Evolutionary conservation across 495 filamentous ascomycete genomes (phyloP), one percentile per base, ranked within the genome.

Genomic region (Hypoxylon lienhwacheense): DNA sequence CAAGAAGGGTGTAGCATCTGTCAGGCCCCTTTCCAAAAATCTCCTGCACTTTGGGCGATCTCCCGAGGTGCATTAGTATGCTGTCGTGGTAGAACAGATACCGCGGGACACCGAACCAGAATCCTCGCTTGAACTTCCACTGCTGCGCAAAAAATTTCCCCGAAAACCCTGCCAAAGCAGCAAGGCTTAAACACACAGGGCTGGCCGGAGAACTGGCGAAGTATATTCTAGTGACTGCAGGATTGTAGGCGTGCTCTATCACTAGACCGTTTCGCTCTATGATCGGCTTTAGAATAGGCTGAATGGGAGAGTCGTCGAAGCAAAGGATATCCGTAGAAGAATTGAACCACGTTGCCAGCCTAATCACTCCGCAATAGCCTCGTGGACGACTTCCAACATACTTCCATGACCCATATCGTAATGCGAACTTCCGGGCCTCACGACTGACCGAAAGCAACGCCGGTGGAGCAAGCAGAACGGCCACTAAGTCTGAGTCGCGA

Each of bases 61-160:
- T 58, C 34, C 53, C 53, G 8, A 63, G 53, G 44, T 63, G 59
- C 59, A 63, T 53, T 26, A 58, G 26, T 53, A 63, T 54, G 39
- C 53, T 63, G n/a, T 63, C 53, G 36, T 58, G 59, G 37, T 63
- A 63, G 44, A 49, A 63, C 3, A 33, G 49, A 21, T 54, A 58
- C 26, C 24, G 58, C 15, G 58, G 52, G 6, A 61, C 58, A 14
- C 53, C 59, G 32, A 43, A 49, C 59, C 53, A 63, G 48, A 57
- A 57, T 15, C 59, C 48, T 33, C 53, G 47, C 47, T 49, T 58
- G 28, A 43, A 48, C 17, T 53, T 52, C 59, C 53, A 58, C 48
- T 57, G 59, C 32, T 55, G 47, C 12, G 35, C 51, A 25, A 61
- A 48, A 36, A 58, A 63, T 33, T 49, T 57, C 11, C 53, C 53